Evolutionary conservation across 2,329 filamentous ascomycete genomes (phyloP).

Genomic region (Anisogramma anomala): DNA sequence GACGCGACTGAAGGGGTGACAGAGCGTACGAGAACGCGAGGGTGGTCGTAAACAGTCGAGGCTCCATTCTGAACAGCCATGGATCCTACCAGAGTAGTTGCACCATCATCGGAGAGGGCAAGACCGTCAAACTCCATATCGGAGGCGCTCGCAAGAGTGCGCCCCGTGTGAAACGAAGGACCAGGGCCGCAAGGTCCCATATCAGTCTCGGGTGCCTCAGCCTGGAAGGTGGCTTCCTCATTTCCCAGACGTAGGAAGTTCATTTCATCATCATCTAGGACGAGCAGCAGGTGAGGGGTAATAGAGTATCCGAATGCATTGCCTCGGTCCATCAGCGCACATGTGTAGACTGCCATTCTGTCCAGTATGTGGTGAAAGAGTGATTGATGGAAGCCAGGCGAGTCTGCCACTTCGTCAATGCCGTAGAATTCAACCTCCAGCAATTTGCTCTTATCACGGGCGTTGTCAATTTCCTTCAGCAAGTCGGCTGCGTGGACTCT

Average conservation of each 20-base stretch:
- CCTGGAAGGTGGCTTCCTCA: conserved; percentile 27
- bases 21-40: conserved; percentile 25
- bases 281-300: conserved; percentile 37
- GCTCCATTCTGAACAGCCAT: conserved; percentile 30
- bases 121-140: conserved; percentile 24
- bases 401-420: neutral
- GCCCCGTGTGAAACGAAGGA: conserved; percentile 35
- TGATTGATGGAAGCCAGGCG: neutral
- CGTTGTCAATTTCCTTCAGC: neutral
- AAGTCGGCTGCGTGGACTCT: neutral
- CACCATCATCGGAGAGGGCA: conserved; percentile 21
- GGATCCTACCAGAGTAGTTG: conserved; percentile 24
- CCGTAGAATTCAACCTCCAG: neutral
- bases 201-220: conserved; percentile 28
- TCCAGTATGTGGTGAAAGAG: conserved; percentile 4
- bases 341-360: conserved; percentile 3
- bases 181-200: conserved; percentile 36
- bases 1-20: conserved; percentile 21
- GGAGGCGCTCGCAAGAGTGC: conserved; percentile 22
- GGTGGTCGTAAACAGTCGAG: conserved; percentile 25
- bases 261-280: conserved; percentile 44
- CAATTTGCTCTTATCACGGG: neutral
- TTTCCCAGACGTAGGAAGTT: conserved; percentile 44
- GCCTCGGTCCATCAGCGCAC: conserved; percentile 17
- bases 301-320: conserved; percentile 24